Evolutionary conservation across 169 alveolate genomes (phyloP), one percentile per base, ranked within the genome.

Genomic region (Theileria orientalis): DNA sequence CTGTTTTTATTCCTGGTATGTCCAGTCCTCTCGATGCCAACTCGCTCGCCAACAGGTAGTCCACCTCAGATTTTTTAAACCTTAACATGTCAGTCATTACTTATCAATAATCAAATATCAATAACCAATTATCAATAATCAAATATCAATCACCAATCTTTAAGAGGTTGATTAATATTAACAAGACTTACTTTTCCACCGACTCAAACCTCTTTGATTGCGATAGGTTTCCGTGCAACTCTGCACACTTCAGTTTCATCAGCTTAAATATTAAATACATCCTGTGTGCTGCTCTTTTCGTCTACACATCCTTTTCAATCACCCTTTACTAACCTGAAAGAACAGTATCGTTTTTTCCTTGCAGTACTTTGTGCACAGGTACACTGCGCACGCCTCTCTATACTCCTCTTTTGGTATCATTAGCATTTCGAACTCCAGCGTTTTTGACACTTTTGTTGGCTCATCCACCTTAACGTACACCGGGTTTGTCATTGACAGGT

Each of bases 11-110:
- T 66, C 93, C 94, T 29, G 93, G 95, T 1, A 96, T 93, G 87
- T 96, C 99, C 47, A 96, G 70, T 9, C 99, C 99, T 88, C 99
- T 89, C 23, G 98, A 95, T 0, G 98, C 98, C 25, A 96, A 85
- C 84, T 96, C 99, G 25, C 98, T 96, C 23, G 98, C 97, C 74
- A 96, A 77, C 46, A 96, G 85, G 86, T 86, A 94, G 62, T 94
- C 94, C 23, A 85, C 94, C 72, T 90, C 87, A 2, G 83, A 87
- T 62, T 94, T 90, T 82, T 94, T 96, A 84, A 97, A 96, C 76
- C 90, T 67, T n/a, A n/a, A n/a, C n/a, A n/a, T n/a, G n/a, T n/a
- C n/a, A n/a, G n/a, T n/a, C 51, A 41, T 49, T 64, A 29, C 68
- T 51, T 29, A 89, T 94, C 29, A 90, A 90, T 1, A 92, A 80